Evolutionary conservation across 202 grass and related monocot species (phyloP).

Genomic region (Musa balbisiana): DNA sequence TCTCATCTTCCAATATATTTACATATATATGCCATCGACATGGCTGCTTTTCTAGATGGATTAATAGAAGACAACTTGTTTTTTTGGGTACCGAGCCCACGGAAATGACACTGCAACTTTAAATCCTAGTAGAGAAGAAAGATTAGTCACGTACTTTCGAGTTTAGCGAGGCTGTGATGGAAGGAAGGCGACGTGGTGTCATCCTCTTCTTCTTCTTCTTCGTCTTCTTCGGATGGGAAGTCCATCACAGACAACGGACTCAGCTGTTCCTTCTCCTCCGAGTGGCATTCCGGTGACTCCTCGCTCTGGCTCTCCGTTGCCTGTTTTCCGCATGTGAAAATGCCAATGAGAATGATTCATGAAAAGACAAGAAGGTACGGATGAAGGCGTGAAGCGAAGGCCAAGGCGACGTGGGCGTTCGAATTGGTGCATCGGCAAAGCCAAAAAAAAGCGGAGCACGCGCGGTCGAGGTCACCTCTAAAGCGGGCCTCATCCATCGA

Average conservation of each 20-base stretch:
- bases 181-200: conserved; percentile 28
- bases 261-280: conserved; percentile 55
- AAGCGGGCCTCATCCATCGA: too few species aligned
- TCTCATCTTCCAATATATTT: neutral
- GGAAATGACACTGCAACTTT: too few species aligned
- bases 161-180: conserved; percentile 32
- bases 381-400: neutral
- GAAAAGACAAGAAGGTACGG: neutral
- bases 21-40: neutral
- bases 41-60: neutral
- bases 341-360: neutral
- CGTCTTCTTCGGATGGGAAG: conserved; percentile 53
- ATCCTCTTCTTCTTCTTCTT: conserved; percentile 30
- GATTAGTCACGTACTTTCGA: conserved; percentile 36
- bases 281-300: conserved; percentile 2
- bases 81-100: neutral
- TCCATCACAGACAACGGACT: conserved; percentile 90
- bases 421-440: too few species aligned
- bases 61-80: neutral
- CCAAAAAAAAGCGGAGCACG: too few species aligned
- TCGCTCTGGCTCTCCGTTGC: conserved; percentile 13
- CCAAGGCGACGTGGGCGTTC: too few species aligned
- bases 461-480: too few species aligned
- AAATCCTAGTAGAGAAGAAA: neutral
- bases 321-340: conserved; percentile 13